Evolutionary conservation across 2,329 filamentous ascomycete genomes (phyloP), one percentile per base, ranked within the genome.

Genomic region (Aspergillus glaucus): DNA sequence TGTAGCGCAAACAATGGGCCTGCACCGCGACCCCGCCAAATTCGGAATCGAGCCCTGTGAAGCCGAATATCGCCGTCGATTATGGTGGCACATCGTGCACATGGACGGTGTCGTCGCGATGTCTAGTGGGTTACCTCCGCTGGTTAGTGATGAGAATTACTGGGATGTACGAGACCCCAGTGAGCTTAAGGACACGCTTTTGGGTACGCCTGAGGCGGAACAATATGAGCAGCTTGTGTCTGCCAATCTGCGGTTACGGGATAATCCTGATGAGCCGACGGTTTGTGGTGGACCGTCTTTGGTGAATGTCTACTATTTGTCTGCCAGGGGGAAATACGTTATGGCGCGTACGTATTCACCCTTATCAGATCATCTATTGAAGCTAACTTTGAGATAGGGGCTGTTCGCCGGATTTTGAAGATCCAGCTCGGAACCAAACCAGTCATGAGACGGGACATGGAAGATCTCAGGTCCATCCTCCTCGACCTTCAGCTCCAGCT

Each of bases 51-150:
- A 65, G 9, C 60, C 70, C 3, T 67, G 66, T 30, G 71, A 75
- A 53, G 72, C 73, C 3, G 73, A 76, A 53, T 65, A 70, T 39
- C 64, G 73, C 22, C 66, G 73, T 44, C 64, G 73, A 14, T 59
- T 76, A 44, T 76, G 73, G 73, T 75, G 72, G 71, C 73, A 75
- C 51, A 73, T 76, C 32, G 68, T 75, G 22, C 70, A 75, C 41
- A 73, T 74, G 62, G 72, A 75, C 52, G 63, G 72, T n/a, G 66
- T 75, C 9, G 69, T 76, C n/a, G 70, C 74, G 2, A 74, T 76
- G 62, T 73, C 74, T 3, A 74, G 72, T 44, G 74, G 74, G 2
- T 60, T 76, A 10, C 73, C 73, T 6, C 73, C 74, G 7, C 57
- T 75, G 21, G 69, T 76, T 12, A 68, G 67, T 32, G 72, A 74